A percentile compares a stretch with the other conserved stretches of the same genome.
These are phyloP conservation scores for Erodium maritimum DNA, from an alignment of 345 rosid genomes.

Conservation along the genomic window DNA sequence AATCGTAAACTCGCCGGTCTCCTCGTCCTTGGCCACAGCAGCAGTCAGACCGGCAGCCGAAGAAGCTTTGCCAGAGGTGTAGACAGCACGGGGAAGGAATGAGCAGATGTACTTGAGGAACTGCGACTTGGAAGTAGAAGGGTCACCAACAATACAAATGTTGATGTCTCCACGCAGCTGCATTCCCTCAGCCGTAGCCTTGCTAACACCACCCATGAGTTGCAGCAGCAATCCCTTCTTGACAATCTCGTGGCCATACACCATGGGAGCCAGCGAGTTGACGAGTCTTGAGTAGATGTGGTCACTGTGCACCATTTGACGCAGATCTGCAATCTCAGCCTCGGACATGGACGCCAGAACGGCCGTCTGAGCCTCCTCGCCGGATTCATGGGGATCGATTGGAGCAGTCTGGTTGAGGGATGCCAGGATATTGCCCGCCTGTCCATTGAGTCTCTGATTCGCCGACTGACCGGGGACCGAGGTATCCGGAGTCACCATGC, in stretches of 20 bases:
- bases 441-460: too few relatives aligned
- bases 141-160: constrained; percentile 85
- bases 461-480: too few relatives aligned
- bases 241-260: constrained; percentile 79
- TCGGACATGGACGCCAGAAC: too few relatives aligned
- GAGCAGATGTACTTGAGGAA: constrained; percentile 95
- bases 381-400: too few relatives aligned
- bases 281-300: too few relatives aligned
- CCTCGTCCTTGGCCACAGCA: constrained; percentile 74
- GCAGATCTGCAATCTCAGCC: too few relatives aligned
- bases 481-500: too few relatives aligned
- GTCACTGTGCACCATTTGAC: too few relatives aligned
- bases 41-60: constrained; percentile 98
- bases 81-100: constrained; percentile 91
- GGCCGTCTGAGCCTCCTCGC: too few relatives aligned
- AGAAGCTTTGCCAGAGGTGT: constrained; percentile 94
- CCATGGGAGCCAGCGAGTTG: constrained; percentile 86
- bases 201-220: constrained; percentile 88
- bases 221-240: constrained; percentile 79
- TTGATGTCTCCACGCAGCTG: constrained; percentile 89
- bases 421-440: too few relatives aligned
- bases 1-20: constrained; percentile 48
- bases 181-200: too few relatives aligned
- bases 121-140: constrained; percentile 97
- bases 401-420: too few relatives aligned